Evolutionary conservation across 768 basidiomycete species (phyloP).

Genomic region (Dioszegia hungarica): DNA sequence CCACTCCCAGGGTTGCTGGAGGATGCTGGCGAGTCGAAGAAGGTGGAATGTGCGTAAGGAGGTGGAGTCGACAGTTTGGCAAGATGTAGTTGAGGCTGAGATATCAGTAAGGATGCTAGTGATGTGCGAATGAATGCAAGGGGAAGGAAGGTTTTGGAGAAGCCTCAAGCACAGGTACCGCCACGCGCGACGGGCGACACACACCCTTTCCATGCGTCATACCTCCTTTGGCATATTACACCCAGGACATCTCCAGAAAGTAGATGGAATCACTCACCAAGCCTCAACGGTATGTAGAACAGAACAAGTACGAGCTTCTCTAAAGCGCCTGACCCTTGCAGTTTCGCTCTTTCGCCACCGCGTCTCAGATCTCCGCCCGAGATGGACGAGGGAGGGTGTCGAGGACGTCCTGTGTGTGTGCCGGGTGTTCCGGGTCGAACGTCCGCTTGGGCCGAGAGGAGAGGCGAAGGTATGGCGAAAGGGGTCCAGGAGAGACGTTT

Average conservation of each 20-base stretch:
- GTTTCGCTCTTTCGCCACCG: background rate
- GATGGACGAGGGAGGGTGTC: background rate
- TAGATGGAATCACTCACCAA: background rate
- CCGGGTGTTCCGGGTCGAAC: background rate
- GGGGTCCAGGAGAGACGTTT: background rate
- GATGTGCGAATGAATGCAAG: too few species aligned
- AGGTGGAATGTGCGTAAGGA: background rate
- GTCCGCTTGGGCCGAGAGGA: background rate
- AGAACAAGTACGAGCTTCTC: background rate
- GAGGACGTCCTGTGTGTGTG: background rate
- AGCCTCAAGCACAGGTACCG: too few species aligned
- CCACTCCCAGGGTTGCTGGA: background rate
- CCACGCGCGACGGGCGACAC: too few species aligned
- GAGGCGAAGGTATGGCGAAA: background rate
- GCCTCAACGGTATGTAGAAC: conserved; percentile 6
- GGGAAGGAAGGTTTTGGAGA: too few species aligned
- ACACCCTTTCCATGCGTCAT: background rate
- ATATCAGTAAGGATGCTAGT: background rate
- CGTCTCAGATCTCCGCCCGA: background rate
- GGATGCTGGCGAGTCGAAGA: conserved; percentile 2
- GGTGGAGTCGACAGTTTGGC: conserved; percentile 7
- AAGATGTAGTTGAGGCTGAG: background rate
- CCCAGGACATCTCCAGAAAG: background rate
- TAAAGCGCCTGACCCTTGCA: background rate
- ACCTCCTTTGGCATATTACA: background rate